Base-by-base conservation (phyloP, 495 filamentous ascomycete genomes). In the Extremus antarcticus region DNA sequence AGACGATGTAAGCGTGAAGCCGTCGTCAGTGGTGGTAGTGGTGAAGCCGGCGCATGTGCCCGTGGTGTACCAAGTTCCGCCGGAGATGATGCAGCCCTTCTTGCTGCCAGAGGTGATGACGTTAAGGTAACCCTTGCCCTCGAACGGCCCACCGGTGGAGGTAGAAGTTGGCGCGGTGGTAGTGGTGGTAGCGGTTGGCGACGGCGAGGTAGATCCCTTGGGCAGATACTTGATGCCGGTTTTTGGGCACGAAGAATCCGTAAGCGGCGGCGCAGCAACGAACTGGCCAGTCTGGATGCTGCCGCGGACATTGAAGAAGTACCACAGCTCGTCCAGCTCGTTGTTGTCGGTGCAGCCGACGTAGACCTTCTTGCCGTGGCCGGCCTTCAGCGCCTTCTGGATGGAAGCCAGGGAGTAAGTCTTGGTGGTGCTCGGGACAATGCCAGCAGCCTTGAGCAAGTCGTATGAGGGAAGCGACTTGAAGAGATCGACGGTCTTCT, bases 221-320 rank as follows among this genome's bases (percentile, higher is more conserved):
- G 83, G 83, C 17, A 81, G 73, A 63, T 87, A 88, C 57, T 76
- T 76, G 49, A 88, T 78, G 16, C 82, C 80, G 0, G 57, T 72
- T 17, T 69, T 58, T 17, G 84, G 76, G 63, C 85, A 88, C 59
- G 74, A 79, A 35, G 81, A 84, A 43, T 73, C 78, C 24, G 74
- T 71, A 21, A 84, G 83, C 54, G 83, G 4, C 7, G 4, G 4
- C 13, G 29, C 81, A 63, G 86, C 72, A 19, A 89, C 76, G 63
- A 94, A 94, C 49, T 79, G 70, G 22, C 88, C 89, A 4, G 76
- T 83, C 64, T 88, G 85, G 39, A 94, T 67, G 54, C 78, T 82
- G 25, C 90, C 90, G 49, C 78, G 77, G 11, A 94, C 79, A 60
- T 90, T 84, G 72, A 84, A 94, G 56, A 82, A 79, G 64, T 94